Evolutionary conservation across 352 stramenopile genomes (phyloP).

Genomic region (Phytophthora pistaciae): DNA sequence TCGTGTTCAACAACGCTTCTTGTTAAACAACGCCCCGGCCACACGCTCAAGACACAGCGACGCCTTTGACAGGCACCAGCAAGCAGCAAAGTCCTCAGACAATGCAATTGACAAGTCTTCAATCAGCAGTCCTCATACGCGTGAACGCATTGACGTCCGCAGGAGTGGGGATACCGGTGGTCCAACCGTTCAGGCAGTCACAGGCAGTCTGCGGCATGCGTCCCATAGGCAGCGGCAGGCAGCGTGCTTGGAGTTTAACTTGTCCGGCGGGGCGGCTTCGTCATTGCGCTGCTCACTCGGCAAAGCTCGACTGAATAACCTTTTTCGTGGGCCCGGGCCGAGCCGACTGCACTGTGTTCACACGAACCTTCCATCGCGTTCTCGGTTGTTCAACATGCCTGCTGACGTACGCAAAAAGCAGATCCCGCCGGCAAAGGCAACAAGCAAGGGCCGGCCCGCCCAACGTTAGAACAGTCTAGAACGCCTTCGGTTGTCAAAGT

Average conservation of each 20-base stretch:
- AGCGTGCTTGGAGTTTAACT: neutral
- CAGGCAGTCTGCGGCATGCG: neutral
- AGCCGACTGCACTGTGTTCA: slow-evolving; percentile 3
- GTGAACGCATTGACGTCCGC: neutral
- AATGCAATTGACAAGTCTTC: too few species aligned
- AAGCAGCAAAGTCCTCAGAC: too few species aligned
- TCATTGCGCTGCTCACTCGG: neutral
- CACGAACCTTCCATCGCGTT: slow-evolving; percentile 8
- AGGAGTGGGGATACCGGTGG: neutral
- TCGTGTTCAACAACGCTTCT: neutral
- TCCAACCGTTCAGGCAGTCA: neutral
- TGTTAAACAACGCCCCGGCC: neutral
- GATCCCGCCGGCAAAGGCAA: neutral
- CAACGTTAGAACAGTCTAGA: neutral
- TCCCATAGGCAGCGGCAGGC: neutral
- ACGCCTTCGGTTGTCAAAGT: neutral
- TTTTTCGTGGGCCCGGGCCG: neutral
- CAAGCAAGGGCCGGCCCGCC: neutral
- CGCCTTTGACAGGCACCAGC: too few species aligned
- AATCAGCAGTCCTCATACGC: too few species aligned
- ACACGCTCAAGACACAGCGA: too few species aligned
- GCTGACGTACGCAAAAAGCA: slow-evolving; percentile 20
- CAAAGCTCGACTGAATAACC: neutral
- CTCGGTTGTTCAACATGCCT: slow-evolving; percentile 23
- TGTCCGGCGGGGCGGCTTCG: neutral